Percentiles rank a stretch among this genome's conserved stretches.
These are phyloP conservation scores for Dacryopinax spathularia DNA, from an alignment of 768 basidiomycete species.

Conservation along the genomic window DNA sequence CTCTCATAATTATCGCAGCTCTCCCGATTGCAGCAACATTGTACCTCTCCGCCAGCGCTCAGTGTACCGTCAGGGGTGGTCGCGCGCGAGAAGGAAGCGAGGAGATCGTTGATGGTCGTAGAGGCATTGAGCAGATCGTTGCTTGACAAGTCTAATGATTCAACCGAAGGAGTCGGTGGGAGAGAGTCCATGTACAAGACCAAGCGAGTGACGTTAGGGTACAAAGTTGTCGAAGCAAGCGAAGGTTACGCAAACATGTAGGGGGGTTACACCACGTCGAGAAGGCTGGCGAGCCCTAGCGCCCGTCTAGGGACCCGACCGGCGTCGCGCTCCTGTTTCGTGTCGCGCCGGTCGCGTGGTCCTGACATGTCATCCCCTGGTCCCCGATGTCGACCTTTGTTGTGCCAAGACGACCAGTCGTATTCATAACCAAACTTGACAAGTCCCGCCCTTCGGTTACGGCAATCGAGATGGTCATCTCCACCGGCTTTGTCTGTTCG, in stretches of 20 bases:
- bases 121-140: conserved; percentile 26
- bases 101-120: conserved; percentile 60
- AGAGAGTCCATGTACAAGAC: conserved; percentile 2
- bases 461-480: neutral
- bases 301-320: neutral
- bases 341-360: too few species aligned
- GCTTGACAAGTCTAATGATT: neutral
- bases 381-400: neutral
- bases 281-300: too few species aligned
- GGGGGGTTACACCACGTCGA: too few species aligned
- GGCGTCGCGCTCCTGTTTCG: neutral
- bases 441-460: neutral
- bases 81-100: conserved; percentile 50
- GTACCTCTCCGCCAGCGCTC: conserved; percentile 19
- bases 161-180: neutral
- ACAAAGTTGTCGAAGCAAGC: neutral
- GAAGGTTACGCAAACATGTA: neutral
- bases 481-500: neutral
- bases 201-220: neutral
- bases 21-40: conserved; percentile 53
- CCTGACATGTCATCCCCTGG: neutral
- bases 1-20: conserved; percentile 50
- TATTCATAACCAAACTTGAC: neutral
- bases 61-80: conserved; percentile 56
- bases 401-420: neutral